These are phyloP conservation scores for Botryosphaeria dothidea DNA, from an alignment of 2,329 filamentous ascomycete species.

Conservation along the genomic window DNA sequence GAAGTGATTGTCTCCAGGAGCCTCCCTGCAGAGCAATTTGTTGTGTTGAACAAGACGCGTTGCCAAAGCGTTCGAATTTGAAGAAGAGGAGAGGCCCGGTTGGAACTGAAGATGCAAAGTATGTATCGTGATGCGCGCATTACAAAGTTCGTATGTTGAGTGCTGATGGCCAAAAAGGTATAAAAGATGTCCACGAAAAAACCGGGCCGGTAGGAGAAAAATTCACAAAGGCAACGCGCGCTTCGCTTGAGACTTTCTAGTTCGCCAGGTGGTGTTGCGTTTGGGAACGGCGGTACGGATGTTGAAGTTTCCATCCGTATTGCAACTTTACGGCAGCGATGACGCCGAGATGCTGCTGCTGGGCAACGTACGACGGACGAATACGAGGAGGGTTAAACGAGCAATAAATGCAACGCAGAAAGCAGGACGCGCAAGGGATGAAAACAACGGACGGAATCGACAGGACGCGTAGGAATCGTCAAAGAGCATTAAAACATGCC, in stretches of 20 bases:
- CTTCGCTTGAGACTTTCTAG: not conserved
- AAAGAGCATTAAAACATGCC: conserved; percentile 14
- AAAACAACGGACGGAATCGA: not conserved
- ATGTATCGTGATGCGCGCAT: conserved; percentile 11
- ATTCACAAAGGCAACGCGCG: not conserved
- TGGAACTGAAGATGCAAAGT: conserved; percentile 7
- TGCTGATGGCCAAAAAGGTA: not conserved
- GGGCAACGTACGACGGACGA: not conserved
- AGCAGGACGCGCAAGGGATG: not conserved
- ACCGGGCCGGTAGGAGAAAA: not conserved
- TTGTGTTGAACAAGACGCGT: not conserved
- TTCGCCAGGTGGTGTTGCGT: not conserved
- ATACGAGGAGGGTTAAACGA: not conserved
- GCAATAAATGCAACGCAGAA: not conserved
- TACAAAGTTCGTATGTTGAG: conserved; percentile 11
- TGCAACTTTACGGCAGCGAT: not conserved
- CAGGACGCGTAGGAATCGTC: not conserved
- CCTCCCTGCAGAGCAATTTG: not conserved
- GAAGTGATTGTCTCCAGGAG: not conserved
- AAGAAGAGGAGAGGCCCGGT: not conserved
- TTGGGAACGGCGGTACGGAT: not conserved
- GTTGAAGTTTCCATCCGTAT: not conserved
- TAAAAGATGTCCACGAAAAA: not conserved
- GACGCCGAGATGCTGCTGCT: not conserved
- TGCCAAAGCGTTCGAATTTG: not conserved